These are phyloP conservation scores for Ceratocystis lukuohia DNA, from an alignment of 2,329 filamentous ascomycete species.

Conservation along the genomic window DNA sequence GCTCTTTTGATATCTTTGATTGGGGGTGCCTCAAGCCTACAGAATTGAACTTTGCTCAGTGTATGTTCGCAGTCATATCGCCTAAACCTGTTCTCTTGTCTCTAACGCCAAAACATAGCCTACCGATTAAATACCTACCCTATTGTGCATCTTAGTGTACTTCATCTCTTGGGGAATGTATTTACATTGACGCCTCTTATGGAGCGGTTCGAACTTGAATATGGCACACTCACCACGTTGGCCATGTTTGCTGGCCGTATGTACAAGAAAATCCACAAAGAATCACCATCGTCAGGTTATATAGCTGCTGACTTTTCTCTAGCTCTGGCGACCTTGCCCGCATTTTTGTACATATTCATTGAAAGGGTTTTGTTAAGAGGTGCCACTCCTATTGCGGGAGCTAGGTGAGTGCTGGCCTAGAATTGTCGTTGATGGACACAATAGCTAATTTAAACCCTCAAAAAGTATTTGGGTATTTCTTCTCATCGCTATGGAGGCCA, in stretches of 20 bases:
- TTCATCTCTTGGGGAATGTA: constrained; percentile 70
- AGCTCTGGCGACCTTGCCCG: constrained; percentile 73
- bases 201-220: constrained; percentile 84
- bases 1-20: constrained; percentile 56
- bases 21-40: constrained; percentile 72
- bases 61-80: constrained; percentile 5
- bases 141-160: constrained; percentile 65
- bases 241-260: constrained; percentile 81
- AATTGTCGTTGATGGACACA: background rate
- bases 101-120: constrained; percentile 39
- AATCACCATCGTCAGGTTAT: background rate
- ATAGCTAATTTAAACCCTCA: background rate
- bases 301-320: constrained; percentile 18
- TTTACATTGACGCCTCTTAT: constrained; percentile 73
- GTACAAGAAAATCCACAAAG: constrained; percentile 25
- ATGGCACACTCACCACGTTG: constrained; percentile 79
- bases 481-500: constrained; percentile 68
- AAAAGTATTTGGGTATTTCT: constrained; percentile 83
- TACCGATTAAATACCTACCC: constrained; percentile 89
- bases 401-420: constrained; percentile 45
- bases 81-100: background rate
- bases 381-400: constrained; percentile 65
- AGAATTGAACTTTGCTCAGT: constrained; percentile 36
- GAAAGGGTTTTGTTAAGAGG: constrained; percentile 58
- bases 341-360: constrained; percentile 63